Evolutionary conservation across 495 filamentous ascomycete genomes (phyloP).

Genomic region (Jackrogersella minutella): DNA sequence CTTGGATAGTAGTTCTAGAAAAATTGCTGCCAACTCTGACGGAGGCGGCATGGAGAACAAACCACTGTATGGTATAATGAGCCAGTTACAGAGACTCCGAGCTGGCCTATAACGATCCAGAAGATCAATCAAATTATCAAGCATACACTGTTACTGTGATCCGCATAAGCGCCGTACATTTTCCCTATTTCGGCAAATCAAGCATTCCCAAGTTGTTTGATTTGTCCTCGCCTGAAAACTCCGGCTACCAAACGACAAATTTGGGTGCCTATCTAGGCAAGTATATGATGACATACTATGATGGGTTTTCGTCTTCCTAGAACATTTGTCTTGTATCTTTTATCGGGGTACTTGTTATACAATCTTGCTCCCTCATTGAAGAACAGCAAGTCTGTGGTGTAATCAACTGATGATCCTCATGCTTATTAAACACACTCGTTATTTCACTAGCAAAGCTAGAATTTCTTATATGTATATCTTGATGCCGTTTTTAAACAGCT

Average conservation of each 20-base stretch:
- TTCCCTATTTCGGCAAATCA: too few relatives aligned
- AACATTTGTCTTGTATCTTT: too few relatives aligned
- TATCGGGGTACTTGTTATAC: too few relatives aligned
- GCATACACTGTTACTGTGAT: neutral
- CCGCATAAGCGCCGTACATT: too few relatives aligned
- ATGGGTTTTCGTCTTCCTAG: too few relatives aligned
- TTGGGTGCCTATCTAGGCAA: too few relatives aligned
- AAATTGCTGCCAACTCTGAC: conserved; percentile 40
- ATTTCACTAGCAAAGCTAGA: neutral
- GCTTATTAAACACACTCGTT: neutral
- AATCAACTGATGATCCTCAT: neutral
- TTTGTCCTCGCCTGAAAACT: too few relatives aligned
- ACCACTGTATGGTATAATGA: conserved; percentile 75
- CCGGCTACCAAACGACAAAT: too few relatives aligned
- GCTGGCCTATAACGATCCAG: conserved; percentile 68
- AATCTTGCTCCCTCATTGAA: too few relatives aligned
- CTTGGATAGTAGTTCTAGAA: conserved; percentile 39
- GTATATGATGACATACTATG: too few relatives aligned
- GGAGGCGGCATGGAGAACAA: conserved; percentile 44
- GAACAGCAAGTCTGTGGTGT: neutral
- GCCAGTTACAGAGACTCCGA: conserved; percentile 79
- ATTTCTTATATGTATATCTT: too few relatives aligned
- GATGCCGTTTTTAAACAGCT: neutral
- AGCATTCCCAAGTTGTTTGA: too few relatives aligned
- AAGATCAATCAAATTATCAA: neutral